Conservation (phyloP, 768 basidiomycete genomes). For the Harrya chromipes region DNA sequence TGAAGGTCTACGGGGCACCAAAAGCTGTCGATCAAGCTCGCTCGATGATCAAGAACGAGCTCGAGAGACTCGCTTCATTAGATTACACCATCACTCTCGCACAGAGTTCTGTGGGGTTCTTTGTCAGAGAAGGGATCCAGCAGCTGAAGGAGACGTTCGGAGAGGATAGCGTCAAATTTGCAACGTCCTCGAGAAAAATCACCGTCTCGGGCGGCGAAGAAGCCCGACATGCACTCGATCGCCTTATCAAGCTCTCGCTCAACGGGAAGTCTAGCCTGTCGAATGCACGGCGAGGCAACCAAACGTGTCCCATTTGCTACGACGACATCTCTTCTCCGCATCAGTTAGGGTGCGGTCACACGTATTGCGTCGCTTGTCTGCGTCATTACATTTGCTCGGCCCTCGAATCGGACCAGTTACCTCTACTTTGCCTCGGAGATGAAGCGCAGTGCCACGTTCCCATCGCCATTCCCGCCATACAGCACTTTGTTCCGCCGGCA, state of each 20-base stretch:
- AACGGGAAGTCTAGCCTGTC: conserved; percentile 11
- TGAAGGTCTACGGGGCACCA: conserved; percentile 47
- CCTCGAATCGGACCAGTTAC: conserved; percentile 44
- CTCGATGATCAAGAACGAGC: conserved; percentile 43
- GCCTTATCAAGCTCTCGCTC: conserved; percentile 43
- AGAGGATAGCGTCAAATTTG: conserved; percentile 39
- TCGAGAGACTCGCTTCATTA: conserved; percentile 45
- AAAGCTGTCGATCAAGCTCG: conserved; percentile 41
- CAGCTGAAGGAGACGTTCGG: conserved; percentile 29
- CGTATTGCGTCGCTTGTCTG: conserved; percentile 60
- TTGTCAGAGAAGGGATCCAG: conserved; percentile 48
- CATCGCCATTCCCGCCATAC: conserved; percentile 50
- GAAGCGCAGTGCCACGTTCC: conserved; percentile 49
- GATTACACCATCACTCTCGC: conserved; percentile 30
- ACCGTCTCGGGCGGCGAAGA: conserved; percentile 56
- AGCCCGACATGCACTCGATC: conserved; percentile 44
- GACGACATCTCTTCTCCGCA: conserved; percentile 39
- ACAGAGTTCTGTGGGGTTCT: conserved; percentile 39
- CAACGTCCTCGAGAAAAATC: conserved; percentile 40
- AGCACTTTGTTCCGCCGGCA: conserved; percentile 41
- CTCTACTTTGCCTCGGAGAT: conserved; percentile 57
- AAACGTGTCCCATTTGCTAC: conserved; percentile 50
- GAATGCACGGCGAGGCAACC: background rate
- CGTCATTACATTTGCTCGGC: conserved; percentile 51
- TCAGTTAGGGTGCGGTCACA: conserved; percentile 53